A percentile compares a stretch with the other conserved stretches of the same genome.
phyloP scores from a whole-genome alignment of 2,329 filamentous ascomycete species.

The Botrytis porri region DNA sequence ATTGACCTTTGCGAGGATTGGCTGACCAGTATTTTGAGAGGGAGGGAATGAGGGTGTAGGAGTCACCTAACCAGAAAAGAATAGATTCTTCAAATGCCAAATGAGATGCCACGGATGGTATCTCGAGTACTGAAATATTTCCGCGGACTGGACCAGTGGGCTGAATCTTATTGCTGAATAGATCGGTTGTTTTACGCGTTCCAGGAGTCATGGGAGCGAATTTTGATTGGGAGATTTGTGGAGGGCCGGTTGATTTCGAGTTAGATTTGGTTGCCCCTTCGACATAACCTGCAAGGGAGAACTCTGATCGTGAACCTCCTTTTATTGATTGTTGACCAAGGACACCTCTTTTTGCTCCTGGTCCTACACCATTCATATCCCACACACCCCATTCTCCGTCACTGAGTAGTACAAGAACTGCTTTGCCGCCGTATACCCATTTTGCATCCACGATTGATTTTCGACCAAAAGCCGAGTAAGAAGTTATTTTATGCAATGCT shows the following conservation, averaged over 20 bases:
- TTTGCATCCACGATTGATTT: conserved; percentile 61
- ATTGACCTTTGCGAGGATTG: conserved; percentile 27
- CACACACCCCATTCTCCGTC: conserved; percentile 68
- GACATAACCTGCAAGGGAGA: conserved; percentile 57
- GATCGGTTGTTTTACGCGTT: conserved; percentile 44
- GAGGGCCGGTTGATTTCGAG: conserved; percentile 22
- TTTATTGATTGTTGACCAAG: conserved; percentile 40
- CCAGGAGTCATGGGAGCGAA: conserved; percentile 65
- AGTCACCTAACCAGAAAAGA: conserved; percentile 38
- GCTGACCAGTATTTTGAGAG: conserved; percentile 38
- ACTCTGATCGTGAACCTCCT: conserved; percentile 58
- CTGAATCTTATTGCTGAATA: conserved; percentile 29
- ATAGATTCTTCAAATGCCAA: conserved; percentile 36
- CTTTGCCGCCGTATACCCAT: conserved; percentile 60
- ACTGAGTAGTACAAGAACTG: conserved; percentile 55
- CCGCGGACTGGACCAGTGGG: conserved; percentile 26
- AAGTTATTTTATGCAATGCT: conserved; percentile 46
- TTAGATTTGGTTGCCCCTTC: conserved; percentile 49
- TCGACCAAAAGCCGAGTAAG: conserved; percentile 46
- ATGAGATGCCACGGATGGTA: conserved; percentile 31
- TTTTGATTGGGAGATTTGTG: conserved; percentile 43
- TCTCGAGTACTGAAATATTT: conserved; percentile 35
- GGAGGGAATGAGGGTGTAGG: conserved; percentile 35
- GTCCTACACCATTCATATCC: conserved; percentile 60
- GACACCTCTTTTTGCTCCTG: conserved; percentile 46